Conservation (phyloP, 768 basidiomycete genomes). For the Dioszegia crocea region DNA sequence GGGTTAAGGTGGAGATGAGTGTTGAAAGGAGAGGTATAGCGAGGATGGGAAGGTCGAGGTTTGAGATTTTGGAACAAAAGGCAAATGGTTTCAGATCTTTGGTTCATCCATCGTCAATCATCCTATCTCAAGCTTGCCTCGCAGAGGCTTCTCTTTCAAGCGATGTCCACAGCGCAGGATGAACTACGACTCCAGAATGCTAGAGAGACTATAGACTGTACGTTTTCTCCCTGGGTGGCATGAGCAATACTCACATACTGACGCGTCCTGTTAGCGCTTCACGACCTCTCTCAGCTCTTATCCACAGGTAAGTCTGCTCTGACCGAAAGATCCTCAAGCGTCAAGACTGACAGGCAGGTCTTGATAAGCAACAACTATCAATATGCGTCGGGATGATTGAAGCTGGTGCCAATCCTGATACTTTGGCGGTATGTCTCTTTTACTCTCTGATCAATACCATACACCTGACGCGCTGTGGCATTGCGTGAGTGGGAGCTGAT, state of each 20-base stretch:
- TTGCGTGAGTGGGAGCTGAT: background rate
- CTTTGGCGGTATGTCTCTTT: slow-evolving; percentile 73
- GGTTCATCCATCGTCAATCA: background rate
- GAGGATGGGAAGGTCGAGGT: background rate
- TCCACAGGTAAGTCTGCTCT: slow-evolving; percentile 57
- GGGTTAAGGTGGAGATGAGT: background rate
- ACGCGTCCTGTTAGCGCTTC: slow-evolving; percentile 59
- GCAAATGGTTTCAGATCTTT: background rate
- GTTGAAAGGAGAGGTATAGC: background rate
- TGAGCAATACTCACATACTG: background rate
- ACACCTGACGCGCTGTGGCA: background rate
- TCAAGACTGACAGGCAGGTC: slow-evolving; percentile 44
- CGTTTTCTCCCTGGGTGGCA: slow-evolving; percentile 1
- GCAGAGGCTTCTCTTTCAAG: no score
- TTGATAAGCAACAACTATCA: slow-evolving; percentile 86
- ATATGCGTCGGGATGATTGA: slow-evolving; percentile 91
- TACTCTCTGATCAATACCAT: no score
- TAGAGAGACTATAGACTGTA: slow-evolving; percentile 44
- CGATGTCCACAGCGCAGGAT: slow-evolving; percentile 32
- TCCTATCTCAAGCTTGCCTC: no score
- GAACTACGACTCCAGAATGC: slow-evolving; percentile 39
- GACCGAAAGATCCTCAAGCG: background rate
- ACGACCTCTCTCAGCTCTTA: slow-evolving; percentile 81
- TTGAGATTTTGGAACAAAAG: background rate
- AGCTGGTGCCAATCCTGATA: slow-evolving; percentile 85